Conservation (phyloP, 2,329 filamentous ascomycete species). For the Dactylonectria macrodidyma region DNA sequence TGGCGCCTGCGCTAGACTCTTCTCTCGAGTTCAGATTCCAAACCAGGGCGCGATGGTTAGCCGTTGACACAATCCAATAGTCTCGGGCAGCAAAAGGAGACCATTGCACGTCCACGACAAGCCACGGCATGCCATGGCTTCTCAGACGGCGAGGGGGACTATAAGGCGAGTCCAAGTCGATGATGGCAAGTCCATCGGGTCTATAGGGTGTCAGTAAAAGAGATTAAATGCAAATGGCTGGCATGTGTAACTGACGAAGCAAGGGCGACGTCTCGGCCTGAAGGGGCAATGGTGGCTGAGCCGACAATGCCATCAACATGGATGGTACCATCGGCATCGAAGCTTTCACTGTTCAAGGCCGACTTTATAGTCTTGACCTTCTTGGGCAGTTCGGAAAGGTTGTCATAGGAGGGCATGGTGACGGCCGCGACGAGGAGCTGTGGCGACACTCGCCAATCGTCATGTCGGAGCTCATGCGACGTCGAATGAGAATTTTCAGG, state of each 20-base stretch:
- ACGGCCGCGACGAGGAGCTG: slow-evolving; percentile 36
- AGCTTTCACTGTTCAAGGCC: slow-evolving; percentile 88
- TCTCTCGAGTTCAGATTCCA: slow-evolving; percentile 91
- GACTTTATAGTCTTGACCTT: slow-evolving; percentile 74
- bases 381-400: slow-evolving; percentile 61
- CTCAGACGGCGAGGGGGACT: slow-evolving; percentile 86
- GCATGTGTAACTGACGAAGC: slow-evolving; percentile 73
- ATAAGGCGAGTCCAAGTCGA: slow-evolving; percentile 91
- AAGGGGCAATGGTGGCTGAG: slow-evolving; percentile 93
- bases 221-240: slow-evolving; percentile 29
- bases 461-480: slow-evolving; percentile 40
- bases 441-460: slow-evolving; percentile 45
- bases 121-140: slow-evolving; percentile 90
- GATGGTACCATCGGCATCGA: slow-evolving; percentile 87
- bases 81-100: slow-evolving; percentile 91
- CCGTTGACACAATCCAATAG: slow-evolving; percentile 94
- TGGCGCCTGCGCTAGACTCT: slow-evolving; percentile 78
- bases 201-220: slow-evolving; percentile 54
- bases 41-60: slow-evolving; percentile 93
- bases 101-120: slow-evolving; percentile 97
- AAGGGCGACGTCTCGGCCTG: slow-evolving; percentile 89
- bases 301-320: slow-evolving; percentile 86
- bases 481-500: slow-evolving; percentile 24
- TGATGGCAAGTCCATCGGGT: slow-evolving; percentile 89
- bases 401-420: slow-evolving; percentile 66